Conservation (phyloP, 2,329 filamentous ascomycete species). For the Colletotrichum truncatum region DNA sequence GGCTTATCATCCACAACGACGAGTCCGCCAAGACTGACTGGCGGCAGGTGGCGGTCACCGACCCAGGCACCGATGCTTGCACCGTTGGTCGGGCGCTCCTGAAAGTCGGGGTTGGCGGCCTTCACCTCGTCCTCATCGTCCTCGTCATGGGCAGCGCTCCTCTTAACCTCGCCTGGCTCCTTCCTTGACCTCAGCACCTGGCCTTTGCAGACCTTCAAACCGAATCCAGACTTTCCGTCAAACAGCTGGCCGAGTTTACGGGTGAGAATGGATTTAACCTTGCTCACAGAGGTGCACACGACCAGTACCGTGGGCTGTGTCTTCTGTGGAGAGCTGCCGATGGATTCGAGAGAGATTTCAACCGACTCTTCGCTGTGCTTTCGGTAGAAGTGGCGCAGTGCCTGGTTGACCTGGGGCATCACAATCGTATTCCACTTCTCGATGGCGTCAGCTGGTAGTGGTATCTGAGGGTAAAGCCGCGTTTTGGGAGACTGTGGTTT, state of each 20-base stretch:
- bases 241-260: conserved; percentile 73
- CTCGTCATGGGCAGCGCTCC: conserved; percentile 50
- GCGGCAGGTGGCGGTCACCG: conserved; percentile 84
- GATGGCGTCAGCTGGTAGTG: conserved; percentile 67
- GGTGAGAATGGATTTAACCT: conserved; percentile 76
- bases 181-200: conserved; percentile 71
- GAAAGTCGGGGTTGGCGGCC: conserved; percentile 78
- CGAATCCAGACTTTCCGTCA: conserved; percentile 68
- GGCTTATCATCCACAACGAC: conserved; percentile 85
- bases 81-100: conserved; percentile 81
- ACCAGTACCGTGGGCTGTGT: conserved; percentile 79
- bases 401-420: conserved; percentile 78
- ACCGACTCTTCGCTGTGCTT: conserved; percentile 77
- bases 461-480: conserved; percentile 68
- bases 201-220: conserved; percentile 77
- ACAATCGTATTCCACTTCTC: conserved; percentile 77
- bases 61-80: conserved; percentile 94
- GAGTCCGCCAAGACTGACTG: conserved; percentile 90
- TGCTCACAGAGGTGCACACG: conserved; percentile 78
- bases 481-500: conserved; percentile 48
- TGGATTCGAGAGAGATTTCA: conserved; percentile 79
- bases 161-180: conserved; percentile 36
- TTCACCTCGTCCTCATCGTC: conserved; percentile 47
- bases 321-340: conserved; percentile 73
- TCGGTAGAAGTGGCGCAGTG: conserved; percentile 75